A percentile compares a stretch with the other conserved stretches of the same genome.
phyloP scores from a whole-genome alignment of 192 early-diverging fungal species.

The Kappamyces sp. region DNA sequence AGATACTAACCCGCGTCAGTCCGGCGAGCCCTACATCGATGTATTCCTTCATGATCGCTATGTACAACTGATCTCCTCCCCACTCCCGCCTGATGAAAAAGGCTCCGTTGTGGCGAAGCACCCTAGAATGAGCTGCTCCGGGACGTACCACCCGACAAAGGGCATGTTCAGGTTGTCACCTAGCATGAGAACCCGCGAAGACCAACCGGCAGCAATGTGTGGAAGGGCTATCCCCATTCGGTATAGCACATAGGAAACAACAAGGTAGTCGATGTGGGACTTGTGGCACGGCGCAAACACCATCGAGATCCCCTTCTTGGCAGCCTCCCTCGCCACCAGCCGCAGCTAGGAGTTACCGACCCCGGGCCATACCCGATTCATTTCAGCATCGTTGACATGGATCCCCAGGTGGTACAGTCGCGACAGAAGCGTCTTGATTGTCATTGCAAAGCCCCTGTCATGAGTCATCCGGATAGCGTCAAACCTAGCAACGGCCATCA shows the following conservation, averaged over 20 bases:
- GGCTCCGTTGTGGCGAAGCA: constrained; percentile 63
- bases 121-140: not conserved
- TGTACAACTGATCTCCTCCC: constrained; percentile 72
- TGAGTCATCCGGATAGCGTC: constrained; percentile 4
- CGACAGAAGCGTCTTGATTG: constrained; percentile 65
- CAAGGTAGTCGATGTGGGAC: constrained; percentile 81
- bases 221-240: constrained; percentile 71
- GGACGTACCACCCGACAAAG: constrained; percentile 45
- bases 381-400: constrained; percentile 72
- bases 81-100: constrained; percentile 76
- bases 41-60: constrained; percentile 67
- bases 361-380: constrained; percentile 25
- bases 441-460: constrained; percentile 61
- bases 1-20: constrained; percentile 31
- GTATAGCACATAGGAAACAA: constrained; percentile 69
- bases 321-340: constrained; percentile 47
- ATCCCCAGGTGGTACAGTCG: constrained; percentile 83
- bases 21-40: constrained; percentile 40
- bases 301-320: constrained; percentile 64
- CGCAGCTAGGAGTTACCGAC: constrained; percentile 35
- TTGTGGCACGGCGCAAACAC: constrained; percentile 80
- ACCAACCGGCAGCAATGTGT: constrained; percentile 62
- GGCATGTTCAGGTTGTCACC: constrained; percentile 82
- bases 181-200: too few species aligned
- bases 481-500: not conserved